Evolutionary conservation across 441 rosid genomes (phyloP), one percentile per base, ranked within the genome.

Genomic region (Gossypium schwendimanii): DNA sequence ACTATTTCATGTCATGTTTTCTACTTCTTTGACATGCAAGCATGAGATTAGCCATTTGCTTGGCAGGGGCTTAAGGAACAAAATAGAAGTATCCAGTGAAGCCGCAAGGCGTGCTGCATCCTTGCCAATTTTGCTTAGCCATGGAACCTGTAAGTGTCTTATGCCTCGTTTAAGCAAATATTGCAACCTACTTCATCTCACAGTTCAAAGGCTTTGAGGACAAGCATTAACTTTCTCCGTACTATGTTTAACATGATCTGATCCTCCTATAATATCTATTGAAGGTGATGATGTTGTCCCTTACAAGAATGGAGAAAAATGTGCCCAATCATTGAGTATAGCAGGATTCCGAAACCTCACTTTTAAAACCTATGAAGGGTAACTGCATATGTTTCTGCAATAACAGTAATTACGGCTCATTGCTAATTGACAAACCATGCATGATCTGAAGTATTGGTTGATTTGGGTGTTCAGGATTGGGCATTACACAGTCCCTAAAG

Each of bases 241-340:
- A 5, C 36, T 6, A 31, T 31, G 36, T 31, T 31, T 31, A 6
- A 31, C 36, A 31, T 31, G 4, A 47, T 21, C 15, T 62, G 6
- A 26, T 50, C 21, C 20, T 24, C 57, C 69, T 65, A 41, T 61
- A 15, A 17, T 57, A 39, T 24, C 21, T 54, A 28, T 73, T 70
- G 69, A 85, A 94, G 99, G 81, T 74, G 99, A 94, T 81, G 97
- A 94, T 59, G 96, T 87, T 12, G 95, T 94, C 72, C 83, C 91
- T 10, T 89, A 82, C 69, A 82, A 75, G 55, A 75, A 83, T 44
- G 98, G 96, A 68, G 96, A 94, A 77, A 90, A 77, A 82, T 91
- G 97, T 8, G 91, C 88, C 18, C 87, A 82, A 6, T 59, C 80
- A 33, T 82, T 91, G 75, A 81, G 73, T 63, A 14, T 74, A 47